Percentiles rank a stretch among this genome's conserved stretches.
Conservation (phyloP, 805 yeast genomes). For the Suhomyces prunicola region DNA sequence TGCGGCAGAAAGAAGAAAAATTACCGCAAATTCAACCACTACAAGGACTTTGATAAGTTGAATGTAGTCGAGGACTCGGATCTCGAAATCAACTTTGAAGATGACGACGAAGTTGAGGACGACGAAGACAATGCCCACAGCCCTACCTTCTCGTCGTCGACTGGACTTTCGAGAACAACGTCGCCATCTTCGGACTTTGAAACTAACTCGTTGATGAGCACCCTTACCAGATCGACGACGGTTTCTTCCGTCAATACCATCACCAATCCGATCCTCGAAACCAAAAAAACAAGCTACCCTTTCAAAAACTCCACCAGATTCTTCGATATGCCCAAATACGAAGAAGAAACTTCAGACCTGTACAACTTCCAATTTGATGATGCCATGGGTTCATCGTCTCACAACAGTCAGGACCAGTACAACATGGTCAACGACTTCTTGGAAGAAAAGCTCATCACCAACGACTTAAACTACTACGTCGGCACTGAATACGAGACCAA, state of each 20-base stretch:
- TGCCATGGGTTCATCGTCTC: slow-evolving; percentile 9
- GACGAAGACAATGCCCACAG: slow-evolving; percentile 8
- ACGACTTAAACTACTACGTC: slow-evolving; percentile 36
- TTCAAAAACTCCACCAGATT: slow-evolving; percentile 17
- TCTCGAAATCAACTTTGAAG: slow-evolving; percentile 25
- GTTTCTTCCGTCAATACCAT: slow-evolving; percentile 21
- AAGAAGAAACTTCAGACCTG: slow-evolving; percentile 10
- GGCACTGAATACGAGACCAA: slow-evolving; percentile 8
- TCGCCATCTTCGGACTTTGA: slow-evolving; percentile 35
- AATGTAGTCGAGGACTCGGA: slow-evolving; percentile 15
- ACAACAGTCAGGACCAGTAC: slow-evolving; percentile 27
- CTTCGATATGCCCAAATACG: slow-evolving; percentile 33
- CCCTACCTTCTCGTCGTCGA: slow-evolving; percentile 15
- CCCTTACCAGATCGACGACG: slow-evolving; percentile 41
- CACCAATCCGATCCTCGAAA: slow-evolving; percentile 20
- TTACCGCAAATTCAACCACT: slow-evolving; percentile 10
- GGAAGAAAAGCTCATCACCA: slow-evolving; percentile 38
- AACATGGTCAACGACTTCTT: slow-evolving; percentile 39
- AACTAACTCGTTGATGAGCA: slow-evolving; percentile 34
- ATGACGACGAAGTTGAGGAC: slow-evolving; percentile 18
- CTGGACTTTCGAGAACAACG: slow-evolving; percentile 35
- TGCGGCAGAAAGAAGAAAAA: slow-evolving; percentile 6
- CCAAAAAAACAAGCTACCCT: slow-evolving; percentile 12
- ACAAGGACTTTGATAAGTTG: slow-evolving; percentile 14
- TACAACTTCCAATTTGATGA: slow-evolving; percentile 20